These are phyloP conservation scores for Leccinum subtestaceum DNA, from an alignment of 768 basidiomycete genomes.

Conservation along the genomic window DNA sequence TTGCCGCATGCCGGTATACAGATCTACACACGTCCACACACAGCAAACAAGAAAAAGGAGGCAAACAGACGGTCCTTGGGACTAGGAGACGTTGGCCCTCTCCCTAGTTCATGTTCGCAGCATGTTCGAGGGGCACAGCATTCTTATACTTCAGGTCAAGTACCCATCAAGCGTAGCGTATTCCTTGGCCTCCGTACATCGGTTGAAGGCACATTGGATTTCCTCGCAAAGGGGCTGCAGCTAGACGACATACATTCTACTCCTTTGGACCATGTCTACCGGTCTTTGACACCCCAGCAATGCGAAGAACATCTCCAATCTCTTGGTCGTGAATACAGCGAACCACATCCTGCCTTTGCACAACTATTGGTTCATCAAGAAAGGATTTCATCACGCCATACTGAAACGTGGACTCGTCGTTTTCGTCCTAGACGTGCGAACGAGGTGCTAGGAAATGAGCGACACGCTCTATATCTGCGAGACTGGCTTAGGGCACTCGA, in stretches of 20 bases:
- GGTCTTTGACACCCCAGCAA: conserved; percentile 13
- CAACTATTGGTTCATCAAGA: conserved; percentile 33
- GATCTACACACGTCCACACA: not conserved
- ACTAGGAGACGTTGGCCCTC: conserved; percentile 33
- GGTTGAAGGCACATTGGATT: conserved; percentile 11
- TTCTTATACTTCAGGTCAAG: conserved; percentile 23
- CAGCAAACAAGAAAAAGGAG: conserved; percentile 5
- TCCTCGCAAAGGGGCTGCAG: conserved; percentile 15
- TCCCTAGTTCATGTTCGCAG: conserved; percentile 50
- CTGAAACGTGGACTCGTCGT: conserved; percentile 65
- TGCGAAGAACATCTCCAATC: conserved; percentile 16
- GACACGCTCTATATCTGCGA: conserved; percentile 64
- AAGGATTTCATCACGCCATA: conserved; percentile 15
- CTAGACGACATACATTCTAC: not conserved
- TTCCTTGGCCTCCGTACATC: conserved; percentile 1
- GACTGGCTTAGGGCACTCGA: conserved; percentile 78
- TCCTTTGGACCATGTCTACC: not conserved
- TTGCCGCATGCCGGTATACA: conserved; percentile 2
- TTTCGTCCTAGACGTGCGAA: conserved; percentile 73
- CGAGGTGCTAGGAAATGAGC: conserved; percentile 78
- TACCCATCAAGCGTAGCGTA: conserved; percentile 10
- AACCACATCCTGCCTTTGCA: conserved; percentile 50
- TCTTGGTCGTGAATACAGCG: conserved; percentile 19
- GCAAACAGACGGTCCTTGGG: conserved; percentile 1
- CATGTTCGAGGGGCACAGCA: conserved; percentile 63